Evolutionary conservation across 2,329 filamentous ascomycete genomes (phyloP).

Genomic region (Tolypocladium tropicale): DNA sequence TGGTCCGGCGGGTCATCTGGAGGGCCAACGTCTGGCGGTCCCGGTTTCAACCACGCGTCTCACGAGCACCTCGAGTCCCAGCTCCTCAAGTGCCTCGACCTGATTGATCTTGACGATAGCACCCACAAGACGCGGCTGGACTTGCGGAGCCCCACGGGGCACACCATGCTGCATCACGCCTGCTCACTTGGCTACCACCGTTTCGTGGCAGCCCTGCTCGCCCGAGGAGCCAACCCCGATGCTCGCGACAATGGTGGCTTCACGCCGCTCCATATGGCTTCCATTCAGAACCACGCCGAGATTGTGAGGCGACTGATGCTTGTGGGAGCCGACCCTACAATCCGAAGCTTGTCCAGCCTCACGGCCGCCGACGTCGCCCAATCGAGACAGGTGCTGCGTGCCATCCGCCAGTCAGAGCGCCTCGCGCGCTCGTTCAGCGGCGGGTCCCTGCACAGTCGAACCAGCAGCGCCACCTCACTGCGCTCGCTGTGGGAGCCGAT

Average conservation of each 20-base stretch:
- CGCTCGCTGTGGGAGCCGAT: conserved; percentile 56
- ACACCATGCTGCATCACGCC: conserved; percentile 73
- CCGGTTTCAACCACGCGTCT: conserved; percentile 31
- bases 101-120: conserved; percentile 69
- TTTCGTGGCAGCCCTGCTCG: conserved; percentile 67
- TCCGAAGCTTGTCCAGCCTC: conserved; percentile 60
- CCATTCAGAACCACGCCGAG: conserved; percentile 63
- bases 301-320: conserved; percentile 68
- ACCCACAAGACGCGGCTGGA: conserved; percentile 58
- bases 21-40: conserved; percentile 30
- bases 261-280: conserved; percentile 72
- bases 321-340: conserved; percentile 60
- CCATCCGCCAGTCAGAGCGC: conserved; percentile 50
- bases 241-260: conserved; percentile 69
- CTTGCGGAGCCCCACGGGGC: conserved; percentile 53
- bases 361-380: conserved; percentile 62
- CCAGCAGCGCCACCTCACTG: conserved; percentile 57
- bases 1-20: conserved; percentile 35
- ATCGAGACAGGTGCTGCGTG: conserved; percentile 52
- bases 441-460: conserved; percentile 47
- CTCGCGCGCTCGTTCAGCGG: conserved; percentile 59
- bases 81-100: conserved; percentile 64
- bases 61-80: conserved; percentile 51
- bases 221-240: conserved; percentile 67
- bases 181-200: conserved; percentile 65